Evolutionary conservation across 768 basidiomycete species (phyloP), one percentile per base, ranked within the genome.

Genomic region (Tubosaeta brunneosetosa): DNA sequence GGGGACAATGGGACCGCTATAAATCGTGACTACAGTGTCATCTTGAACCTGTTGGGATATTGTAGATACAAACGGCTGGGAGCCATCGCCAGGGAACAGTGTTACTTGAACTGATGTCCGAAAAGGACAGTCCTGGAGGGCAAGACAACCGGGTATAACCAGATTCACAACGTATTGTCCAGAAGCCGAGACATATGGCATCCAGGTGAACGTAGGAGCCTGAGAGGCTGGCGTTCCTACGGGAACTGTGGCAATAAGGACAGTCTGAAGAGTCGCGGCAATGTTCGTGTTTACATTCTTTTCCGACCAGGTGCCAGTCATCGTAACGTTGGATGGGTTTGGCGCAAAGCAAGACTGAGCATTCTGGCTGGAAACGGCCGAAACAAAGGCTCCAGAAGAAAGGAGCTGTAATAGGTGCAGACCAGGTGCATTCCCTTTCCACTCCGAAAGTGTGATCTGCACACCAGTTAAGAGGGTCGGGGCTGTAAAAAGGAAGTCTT

Each of bases 351-450:
- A 94, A 2, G 89, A 88, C 37, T 74, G 63, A 4, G 69, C 71
- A 61, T 94, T 91, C 49, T 83, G 74, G 14, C 64, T 63, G 47
- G 71, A 65, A 50, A 89, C 70, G 1, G 91, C 81, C 1, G 91
- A 92, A 12, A 86, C 91, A 61, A 89, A 94, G 14, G 94, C 88
- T 53, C 95, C 97, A 16, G 91, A 86, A 3, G 92, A 94, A 17
- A 99, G 82, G 14, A 98, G 74, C 63, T 98, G 92, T n/a, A 98
- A 66, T 47, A 97, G 76, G 66, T 95, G 93, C 32, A 99, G 72
- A 40, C 94, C 97, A 4, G 91, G 81, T 8, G 83, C 81, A 9
- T 74, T 69, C 34, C 94, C 95, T 42, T 73, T 78, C 79, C 87
- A 95, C 44, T 76, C 72, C 8, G 85, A 82, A 17, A 98, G 74